A percentile compares a stretch with the other conserved stretches of the same genome.
phyloP scores from a whole-genome alignment of 23 red algal genomes.

The Chondrus crispus region DNA sequence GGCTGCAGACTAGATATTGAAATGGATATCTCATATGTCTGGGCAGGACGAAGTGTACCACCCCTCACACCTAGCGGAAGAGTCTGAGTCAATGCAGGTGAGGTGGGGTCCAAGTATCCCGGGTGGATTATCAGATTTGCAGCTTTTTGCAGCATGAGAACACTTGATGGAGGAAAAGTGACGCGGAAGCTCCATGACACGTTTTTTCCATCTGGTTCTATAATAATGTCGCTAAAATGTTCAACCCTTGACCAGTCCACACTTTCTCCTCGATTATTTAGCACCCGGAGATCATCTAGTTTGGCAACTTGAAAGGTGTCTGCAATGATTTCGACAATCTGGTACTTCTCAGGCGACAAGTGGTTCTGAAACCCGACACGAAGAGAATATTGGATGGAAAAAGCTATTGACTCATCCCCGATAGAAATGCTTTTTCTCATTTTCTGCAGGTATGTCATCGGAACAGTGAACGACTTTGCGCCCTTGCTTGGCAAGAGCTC shows the following conservation, averaged over 20 bases:
- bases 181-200: conserved; percentile 29
- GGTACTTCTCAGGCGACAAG: background rate
- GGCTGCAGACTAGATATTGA: background rate
- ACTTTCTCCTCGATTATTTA: conserved; percentile 16
- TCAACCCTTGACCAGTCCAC: conserved; percentile 13
- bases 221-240: conserved; percentile 37
- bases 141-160: background rate
- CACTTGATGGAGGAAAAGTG: background rate
- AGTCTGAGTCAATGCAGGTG: conserved; percentile 9
- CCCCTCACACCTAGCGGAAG: conserved; percentile 55
- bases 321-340: conserved; percentile 15
- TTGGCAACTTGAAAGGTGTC: background rate
- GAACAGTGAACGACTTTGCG: background rate
- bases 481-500: background rate
- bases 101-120: conserved; percentile 43
- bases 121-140: conserved; percentile 16
- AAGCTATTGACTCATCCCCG: background rate
- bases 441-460: background rate
- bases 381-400: conserved; percentile 40
- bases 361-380: background rate
- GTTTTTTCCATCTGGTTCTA: conserved; percentile 6
- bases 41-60: conserved; percentile 7
- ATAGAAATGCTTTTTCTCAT: no score
- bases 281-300: background rate
- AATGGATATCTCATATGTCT: conserved; percentile 19